A percentile compares a stretch with the other conserved stretches of the same genome.
Evolutionary conservation across 352 stramenopile species (phyloP).

Genomic region (Phytophthora crassamura): DNA sequence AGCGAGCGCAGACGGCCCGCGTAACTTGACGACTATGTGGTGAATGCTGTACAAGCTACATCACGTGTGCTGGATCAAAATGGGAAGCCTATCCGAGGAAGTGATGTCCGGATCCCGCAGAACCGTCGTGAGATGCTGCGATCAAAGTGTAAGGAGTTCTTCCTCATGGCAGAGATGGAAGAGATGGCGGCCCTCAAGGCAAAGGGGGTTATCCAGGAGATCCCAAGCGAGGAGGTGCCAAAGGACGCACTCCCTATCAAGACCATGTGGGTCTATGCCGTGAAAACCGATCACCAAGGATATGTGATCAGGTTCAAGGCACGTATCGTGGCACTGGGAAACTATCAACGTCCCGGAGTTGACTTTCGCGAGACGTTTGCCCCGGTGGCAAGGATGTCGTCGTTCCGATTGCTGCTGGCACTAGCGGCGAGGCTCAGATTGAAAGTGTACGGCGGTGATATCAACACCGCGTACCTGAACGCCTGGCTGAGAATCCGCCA

Average conservation of each 20-base stretch:
- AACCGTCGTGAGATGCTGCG: neutral
- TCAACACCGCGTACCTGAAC: neutral
- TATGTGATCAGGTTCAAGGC: no score
- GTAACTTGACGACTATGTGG: conserved; percentile 1
- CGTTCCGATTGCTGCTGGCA: neutral
- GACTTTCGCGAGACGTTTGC: neutral
- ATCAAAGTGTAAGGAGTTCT: neutral
- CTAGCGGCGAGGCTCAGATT: neutral
- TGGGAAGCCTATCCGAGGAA: neutral
- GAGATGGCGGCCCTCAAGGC: no score
- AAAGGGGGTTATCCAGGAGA: neutral
- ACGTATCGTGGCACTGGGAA: no score
- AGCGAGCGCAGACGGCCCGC: neutral
- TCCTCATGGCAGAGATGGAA: neutral
- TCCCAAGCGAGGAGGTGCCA: conserved; percentile 1
- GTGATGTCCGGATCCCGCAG: neutral
- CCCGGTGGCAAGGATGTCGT: neutral
- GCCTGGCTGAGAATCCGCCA: neutral
- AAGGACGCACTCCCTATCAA: neutral
- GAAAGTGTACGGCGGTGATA: neutral
- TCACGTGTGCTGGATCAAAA: neutral
- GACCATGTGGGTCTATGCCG: no score
- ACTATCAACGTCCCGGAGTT: no score
- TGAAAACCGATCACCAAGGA: no score
- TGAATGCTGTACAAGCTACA: neutral